Evolutionary conservation across 768 basidiomycete species (phyloP), one percentile per base, ranked within the genome.

Genomic region (Podaxis rugospora): DNA sequence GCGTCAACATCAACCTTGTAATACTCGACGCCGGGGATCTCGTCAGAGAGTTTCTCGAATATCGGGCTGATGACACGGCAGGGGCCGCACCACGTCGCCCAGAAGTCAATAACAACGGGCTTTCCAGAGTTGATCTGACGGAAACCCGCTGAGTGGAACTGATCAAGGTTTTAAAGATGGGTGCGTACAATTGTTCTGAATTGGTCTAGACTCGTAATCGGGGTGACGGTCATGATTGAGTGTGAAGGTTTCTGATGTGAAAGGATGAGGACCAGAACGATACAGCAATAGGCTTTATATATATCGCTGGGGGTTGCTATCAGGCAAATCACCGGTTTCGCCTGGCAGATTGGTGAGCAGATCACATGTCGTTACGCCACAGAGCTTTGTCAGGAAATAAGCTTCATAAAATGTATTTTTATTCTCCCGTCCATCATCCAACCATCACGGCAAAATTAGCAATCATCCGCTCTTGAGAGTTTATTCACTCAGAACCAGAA

Each of bases 61-160:
- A 87, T 67, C 57, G 89, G 89, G 18, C 82, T 81, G 72, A 90
- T 89, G 42, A 77, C 63, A 59, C 73, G 78, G 83, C 88, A 90
- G 13, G 88, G 88, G 14, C 87, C 87, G 71, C 85, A 90, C 89
- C 89, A 90, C 1, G 82, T 80, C 42, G 89, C 89, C 86, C 86
- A 88, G 74, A 91, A 90, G 73, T 91, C 87, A 67, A 91, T 77
- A 16, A 87, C 68, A 64, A 78, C 72, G 63, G 75, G 72, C 66
- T 78, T 78, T 61, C 75, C 77, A 59, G 76, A 70, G 66, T 74
- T 75, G 67, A 86, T 83, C 80, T 79, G 62, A 57, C 51, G n/a
- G 13, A 7, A 2, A 49, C 10, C 9, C 7, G 27, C 9, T 53
- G 10, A 36, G 18, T 21, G 2, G 18, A 7, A 40, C 3, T 9